Evolutionary conservation across 2,329 filamentous ascomycete genomes (phyloP).

Genomic region (Hymenoscyphus fructigenus): DNA sequence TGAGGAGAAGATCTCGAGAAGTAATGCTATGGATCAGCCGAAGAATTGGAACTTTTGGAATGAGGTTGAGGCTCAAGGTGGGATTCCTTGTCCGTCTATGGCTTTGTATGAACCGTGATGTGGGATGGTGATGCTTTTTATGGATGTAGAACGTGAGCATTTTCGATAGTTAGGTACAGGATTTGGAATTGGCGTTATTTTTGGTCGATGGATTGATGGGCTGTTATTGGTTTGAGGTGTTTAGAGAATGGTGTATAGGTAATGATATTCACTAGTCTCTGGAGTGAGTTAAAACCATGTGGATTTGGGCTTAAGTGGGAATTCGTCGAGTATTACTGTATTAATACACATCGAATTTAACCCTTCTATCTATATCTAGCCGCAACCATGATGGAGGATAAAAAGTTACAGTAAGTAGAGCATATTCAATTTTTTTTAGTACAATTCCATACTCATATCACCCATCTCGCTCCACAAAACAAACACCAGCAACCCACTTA

Average conservation of each 20-base stretch:
- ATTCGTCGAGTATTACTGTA: too few relatives aligned
- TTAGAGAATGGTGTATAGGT: too few relatives aligned
- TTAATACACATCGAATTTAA: too few relatives aligned
- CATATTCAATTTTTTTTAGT: too few relatives aligned
- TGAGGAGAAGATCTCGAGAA: conserved; percentile 29
- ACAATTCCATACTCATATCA: too few relatives aligned
- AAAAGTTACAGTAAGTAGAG: too few relatives aligned
- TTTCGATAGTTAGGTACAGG: not conserved
- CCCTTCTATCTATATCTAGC: too few relatives aligned
- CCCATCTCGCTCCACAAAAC: not conserved
- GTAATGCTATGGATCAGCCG: conserved; percentile 31
- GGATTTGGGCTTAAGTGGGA: too few relatives aligned
- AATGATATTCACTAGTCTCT: too few relatives aligned
- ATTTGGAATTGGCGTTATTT: not conserved
- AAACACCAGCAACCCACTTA: conserved; percentile 13
- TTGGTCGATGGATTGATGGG: not conserved
- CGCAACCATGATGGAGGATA: too few relatives aligned
- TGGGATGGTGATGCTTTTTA: not conserved
- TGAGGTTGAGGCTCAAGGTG: conserved; percentile 26
- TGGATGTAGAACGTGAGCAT: not conserved
- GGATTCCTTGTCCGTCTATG: conserved; percentile 32
- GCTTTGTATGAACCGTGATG: conserved; percentile 26
- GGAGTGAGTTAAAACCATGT: too few relatives aligned
- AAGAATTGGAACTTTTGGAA: conserved; percentile 31
- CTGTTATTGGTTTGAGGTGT: too few relatives aligned